Base-by-base conservation (phyloP, 192 early-diverging fungal genomes). In the Obelidium mucronatum region DNA sequence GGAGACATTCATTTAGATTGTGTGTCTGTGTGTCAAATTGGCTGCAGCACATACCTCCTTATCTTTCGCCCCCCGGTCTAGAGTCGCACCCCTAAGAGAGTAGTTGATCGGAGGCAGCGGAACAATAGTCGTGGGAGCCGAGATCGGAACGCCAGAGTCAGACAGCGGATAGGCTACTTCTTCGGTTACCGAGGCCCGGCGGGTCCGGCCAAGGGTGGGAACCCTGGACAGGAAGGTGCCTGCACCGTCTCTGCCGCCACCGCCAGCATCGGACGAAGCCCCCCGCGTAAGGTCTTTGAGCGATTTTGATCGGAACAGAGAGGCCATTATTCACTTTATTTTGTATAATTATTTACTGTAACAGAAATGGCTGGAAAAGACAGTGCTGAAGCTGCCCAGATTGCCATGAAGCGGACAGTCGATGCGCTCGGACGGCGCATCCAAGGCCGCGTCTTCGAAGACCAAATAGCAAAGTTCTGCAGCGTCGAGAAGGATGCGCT, bases 391-490 rank as follows among this genome's bases (percentile, higher is more conserved):
- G 52, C 69, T 13, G 72, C 72, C 13, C 34, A 63, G 24, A 4
- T 40, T 6, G 56, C 72, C 5, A 60, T 74, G 58, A 62, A 24
- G 15, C 26, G n/a, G 24, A 48, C 72, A 17, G 35, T 54, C 6
- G 55, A 59, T 31, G 22, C 6, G 4, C 59, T 74, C 30, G 72
- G 22, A n/a, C 4, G 6, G 22, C 0, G 53, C 13, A 22, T 74
- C 4, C 72, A 74, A 60, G 17, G 34, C 72, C 31, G 72, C 3
- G 72, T 74, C 8, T 74, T 74, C 62, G 59, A 19, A 6, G 72
- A 74, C 59, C 72, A 74, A 28, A 59, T 74, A 24, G 4, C 13
- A 11, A 59, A 58, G 55, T 74, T 74, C 33, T 74, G 72, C 33
- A 31, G 53, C 8, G 34, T 8, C 3, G 72, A 74, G 33, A 33